Percentiles rank a stretch among this genome's conserved stretches.
Conservation (phyloP, 176 grass and related monocot genomes). For the Typha latifolia region DNA sequence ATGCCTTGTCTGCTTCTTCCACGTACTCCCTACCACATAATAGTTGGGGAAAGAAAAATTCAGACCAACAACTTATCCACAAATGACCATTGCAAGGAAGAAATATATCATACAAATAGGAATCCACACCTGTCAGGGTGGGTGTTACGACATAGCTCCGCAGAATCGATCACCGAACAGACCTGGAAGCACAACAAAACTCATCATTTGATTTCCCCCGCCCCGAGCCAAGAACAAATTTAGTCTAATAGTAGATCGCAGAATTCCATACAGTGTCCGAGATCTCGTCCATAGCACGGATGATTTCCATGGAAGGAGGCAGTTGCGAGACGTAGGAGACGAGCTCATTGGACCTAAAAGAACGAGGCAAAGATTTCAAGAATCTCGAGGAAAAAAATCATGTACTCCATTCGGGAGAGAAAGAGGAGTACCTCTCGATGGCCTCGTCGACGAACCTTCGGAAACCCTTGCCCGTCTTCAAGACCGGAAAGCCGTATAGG, state of each 20-base stretch:
- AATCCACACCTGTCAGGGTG: constrained; percentile 63
- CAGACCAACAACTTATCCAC: background rate
- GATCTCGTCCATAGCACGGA: constrained; percentile 85
- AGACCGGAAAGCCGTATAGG: constrained; percentile 57
- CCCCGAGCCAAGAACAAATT: background rate
- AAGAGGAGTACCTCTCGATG: constrained; percentile 39
- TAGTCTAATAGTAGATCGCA: background rate
- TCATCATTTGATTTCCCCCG: background rate
- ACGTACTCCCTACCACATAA: constrained; percentile 61
- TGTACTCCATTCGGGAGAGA: background rate
- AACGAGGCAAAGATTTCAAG: background rate
- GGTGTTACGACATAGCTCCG: constrained; percentile 79
- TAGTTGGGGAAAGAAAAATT: background rate
- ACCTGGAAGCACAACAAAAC: constrained; percentile 36
- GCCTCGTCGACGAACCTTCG: constrained; percentile 79
- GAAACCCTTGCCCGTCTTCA: constrained; percentile 79
- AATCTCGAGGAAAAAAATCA: background rate
- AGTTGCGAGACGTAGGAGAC: constrained; percentile 49
- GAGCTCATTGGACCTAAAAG: constrained; percentile 58
- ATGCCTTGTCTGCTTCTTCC: constrained; percentile 81
- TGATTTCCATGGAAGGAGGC: constrained; percentile 51
- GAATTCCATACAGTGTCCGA: constrained; percentile 52
- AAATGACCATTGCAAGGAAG: constrained; percentile 4
- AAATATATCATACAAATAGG: background rate
- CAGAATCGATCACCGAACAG: constrained; percentile 84